Percentiles rank a stretch among this genome's conserved stretches.
Conservation (phyloP, 176 grass and related monocot species). For the Eleusine indica region DNA sequence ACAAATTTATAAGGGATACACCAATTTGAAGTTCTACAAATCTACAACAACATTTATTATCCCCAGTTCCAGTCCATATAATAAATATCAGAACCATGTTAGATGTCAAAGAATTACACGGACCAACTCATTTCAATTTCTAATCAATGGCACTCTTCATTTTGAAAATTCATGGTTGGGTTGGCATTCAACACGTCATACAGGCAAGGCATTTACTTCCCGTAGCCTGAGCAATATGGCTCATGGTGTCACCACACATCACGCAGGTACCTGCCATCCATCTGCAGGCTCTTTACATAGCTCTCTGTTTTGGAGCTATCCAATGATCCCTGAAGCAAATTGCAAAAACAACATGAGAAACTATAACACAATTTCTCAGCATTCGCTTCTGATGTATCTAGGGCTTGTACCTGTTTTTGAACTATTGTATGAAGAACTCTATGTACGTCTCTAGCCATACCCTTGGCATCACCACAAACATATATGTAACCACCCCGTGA, state of each 20-base stretch:
- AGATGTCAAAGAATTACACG: conserved; percentile 69
- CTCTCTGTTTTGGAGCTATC: conserved; percentile 89
- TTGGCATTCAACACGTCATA: conserved; percentile 10
- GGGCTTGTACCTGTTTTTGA: conserved; percentile 69
- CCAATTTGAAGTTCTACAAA: conserved; percentile 46
- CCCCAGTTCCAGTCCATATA: conserved; percentile 41
- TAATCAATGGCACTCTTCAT: conserved; percentile 27
- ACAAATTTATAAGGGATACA: conserved; percentile 43
- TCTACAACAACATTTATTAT: conserved; percentile 55
- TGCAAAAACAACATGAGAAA: neutral
- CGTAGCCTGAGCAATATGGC: conserved; percentile 32
- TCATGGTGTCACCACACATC: conserved; percentile 75
- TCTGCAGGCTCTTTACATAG: conserved; percentile 86
- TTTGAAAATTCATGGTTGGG: neutral
- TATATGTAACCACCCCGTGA: conserved; percentile 85
- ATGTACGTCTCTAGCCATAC: conserved; percentile 95
- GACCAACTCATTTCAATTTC: conserved; percentile 39
- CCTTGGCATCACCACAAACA: conserved; percentile 95
- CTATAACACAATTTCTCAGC: neutral
- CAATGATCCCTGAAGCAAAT: conserved; percentile 63
- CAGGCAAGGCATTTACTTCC: conserved; percentile 12
- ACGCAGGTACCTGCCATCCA: conserved; percentile 85
- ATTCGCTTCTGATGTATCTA: too few species aligned
- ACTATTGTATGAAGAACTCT: conserved; percentile 84
- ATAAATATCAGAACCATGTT: conserved; percentile 59